Conservation (phyloP, 139 green algal genomes). For the Chlamydomonas sp. region DNA sequence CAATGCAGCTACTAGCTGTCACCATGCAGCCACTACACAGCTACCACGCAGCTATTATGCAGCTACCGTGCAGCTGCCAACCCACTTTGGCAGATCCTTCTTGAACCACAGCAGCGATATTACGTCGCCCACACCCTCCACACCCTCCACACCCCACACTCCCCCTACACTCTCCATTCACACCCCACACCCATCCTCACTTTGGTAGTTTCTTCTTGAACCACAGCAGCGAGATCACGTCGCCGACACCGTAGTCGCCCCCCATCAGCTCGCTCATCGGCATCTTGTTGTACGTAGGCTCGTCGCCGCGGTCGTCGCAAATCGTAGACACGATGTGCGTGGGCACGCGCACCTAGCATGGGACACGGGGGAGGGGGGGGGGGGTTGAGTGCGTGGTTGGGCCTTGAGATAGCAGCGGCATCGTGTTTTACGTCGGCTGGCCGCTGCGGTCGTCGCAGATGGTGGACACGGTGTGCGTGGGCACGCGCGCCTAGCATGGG, state of each 20-base stretch:
- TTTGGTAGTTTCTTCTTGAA: conserved; percentile 80
- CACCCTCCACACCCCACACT: too few relatives aligned
- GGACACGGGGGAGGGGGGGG: too few relatives aligned
- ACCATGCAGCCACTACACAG: too few relatives aligned
- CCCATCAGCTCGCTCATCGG: conserved; percentile 77
- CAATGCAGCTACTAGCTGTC: too few relatives aligned
- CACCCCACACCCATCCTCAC: too few relatives aligned
- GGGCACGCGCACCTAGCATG: conserved; percentile 80
- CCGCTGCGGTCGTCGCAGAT: conserved; percentile 93
- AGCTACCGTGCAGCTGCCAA: too few relatives aligned
- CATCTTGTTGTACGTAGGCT: conserved; percentile 67
- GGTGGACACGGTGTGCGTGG: conserved; percentile 84
- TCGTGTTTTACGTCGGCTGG: conserved; percentile 71
- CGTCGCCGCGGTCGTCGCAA: conserved; percentile 88
- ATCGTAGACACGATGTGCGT: conserved; percentile 90
- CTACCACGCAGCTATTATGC: too few relatives aligned
- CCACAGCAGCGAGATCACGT: conserved; percentile 84
- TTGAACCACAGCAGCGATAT: conserved; percentile 85
- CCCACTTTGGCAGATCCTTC: conserved; percentile 69
- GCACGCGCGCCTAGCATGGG: conserved; percentile 81
- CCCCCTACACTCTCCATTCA: too few relatives aligned
- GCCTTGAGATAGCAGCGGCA: too few relatives aligned
- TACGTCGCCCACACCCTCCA: conserved; percentile 80
- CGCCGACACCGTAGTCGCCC: conserved; percentile 68
- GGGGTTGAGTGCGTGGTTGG: too few relatives aligned